Evolutionary conservation across 2,329 filamentous ascomycete genomes (phyloP).

Genomic region (Zelopaecilomyces penicillatus): DNA sequence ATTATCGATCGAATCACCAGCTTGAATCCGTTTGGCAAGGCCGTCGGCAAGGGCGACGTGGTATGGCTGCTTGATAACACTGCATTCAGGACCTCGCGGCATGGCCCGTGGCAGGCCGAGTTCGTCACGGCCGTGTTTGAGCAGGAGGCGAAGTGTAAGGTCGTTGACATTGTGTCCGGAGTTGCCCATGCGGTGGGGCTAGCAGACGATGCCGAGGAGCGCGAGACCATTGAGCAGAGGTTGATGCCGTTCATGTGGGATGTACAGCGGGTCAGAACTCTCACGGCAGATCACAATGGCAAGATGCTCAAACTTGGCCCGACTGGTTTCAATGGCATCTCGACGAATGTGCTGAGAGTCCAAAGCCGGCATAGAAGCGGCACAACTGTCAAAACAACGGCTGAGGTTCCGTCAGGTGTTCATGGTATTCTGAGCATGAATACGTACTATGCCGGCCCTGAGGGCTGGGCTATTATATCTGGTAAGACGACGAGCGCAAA

Average conservation of each 20-base stretch:
- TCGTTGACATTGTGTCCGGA: constrained; percentile 60
- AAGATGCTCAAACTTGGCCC: constrained; percentile 53
- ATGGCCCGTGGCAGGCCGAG: constrained; percentile 64
- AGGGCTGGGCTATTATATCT: constrained; percentile 79
- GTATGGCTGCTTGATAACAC: constrained; percentile 92
- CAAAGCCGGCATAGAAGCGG: constrained; percentile 37
- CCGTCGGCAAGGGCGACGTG: constrained; percentile 56
- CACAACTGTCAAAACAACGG: constrained; percentile 35
- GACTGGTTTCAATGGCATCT: constrained; percentile 63
- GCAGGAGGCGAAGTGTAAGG: constrained; percentile 56
- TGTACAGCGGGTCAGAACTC: constrained; percentile 60
- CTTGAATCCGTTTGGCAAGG: constrained; percentile 49
- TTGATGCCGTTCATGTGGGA: constrained; percentile 72
- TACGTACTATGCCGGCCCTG: constrained; percentile 65
- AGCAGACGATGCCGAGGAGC: constrained; percentile 48
- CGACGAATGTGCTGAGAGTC: constrained; percentile 51
- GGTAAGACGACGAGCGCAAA: constrained; percentile 30
- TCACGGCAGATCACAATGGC: constrained; percentile 53
- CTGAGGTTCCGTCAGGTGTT: constrained; percentile 41
- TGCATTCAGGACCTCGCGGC: constrained; percentile 52
- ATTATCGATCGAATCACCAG: constrained; percentile 43
- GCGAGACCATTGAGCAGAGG: constrained; percentile 54
- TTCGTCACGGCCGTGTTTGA: constrained; percentile 78
- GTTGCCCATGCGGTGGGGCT: constrained; percentile 64
- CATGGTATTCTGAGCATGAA: constrained; percentile 53